Base-by-base conservation (phyloP, 306 rosid genomes). In the Pueraria montana region DNA sequence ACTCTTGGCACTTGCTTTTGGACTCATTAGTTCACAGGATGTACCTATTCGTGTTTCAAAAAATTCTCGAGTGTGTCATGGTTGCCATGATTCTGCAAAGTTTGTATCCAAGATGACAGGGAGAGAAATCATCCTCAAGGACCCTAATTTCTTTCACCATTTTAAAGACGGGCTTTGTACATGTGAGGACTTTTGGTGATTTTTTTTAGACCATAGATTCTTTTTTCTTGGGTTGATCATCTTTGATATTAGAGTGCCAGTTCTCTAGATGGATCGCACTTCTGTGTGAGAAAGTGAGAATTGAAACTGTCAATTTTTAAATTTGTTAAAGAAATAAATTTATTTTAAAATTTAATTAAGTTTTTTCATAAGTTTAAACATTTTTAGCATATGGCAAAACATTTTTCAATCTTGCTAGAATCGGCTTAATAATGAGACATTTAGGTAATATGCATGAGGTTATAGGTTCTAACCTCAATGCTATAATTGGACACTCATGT, bases 111-210 rank as follows among this genome's bases (percentile, higher is more conserved):
- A 83, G 68, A 78, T 78, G 12, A 78, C 72, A 7, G 74, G 86
- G 43, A 83, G 92, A 79, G 92, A 93, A 80, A 90, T 93, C 84
- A 78, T 90, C 78, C 81, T 93, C 23, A 93, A 90, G 87, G 94
- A 93, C 83, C 90, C 89, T 6, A 87, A 85, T 42, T 45, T 78
- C 59, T 89, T 93, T 87, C 97, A 90, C 70, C 91, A 87, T 89
- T 93, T 93, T 70, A 87, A 66, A 34, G 87, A 86, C 52, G 97
- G 96, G 8, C 23, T 58, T 34, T 93, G 96, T 75, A 90, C 94
- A n/a, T 91, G 96, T 76, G 84, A 82, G 52, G 84, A 83, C 78
- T 83, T 70, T 62, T 89, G 90, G 89, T 91, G 83, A 87, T 24
- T 52, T 27, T 27, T 3, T 27, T 27, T 3, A 1, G 32, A 27